These are phyloP conservation scores for Fusarium floridanum DNA, from an alignment of 2,329 filamentous ascomycete genomes.

Conservation along the genomic window DNA sequence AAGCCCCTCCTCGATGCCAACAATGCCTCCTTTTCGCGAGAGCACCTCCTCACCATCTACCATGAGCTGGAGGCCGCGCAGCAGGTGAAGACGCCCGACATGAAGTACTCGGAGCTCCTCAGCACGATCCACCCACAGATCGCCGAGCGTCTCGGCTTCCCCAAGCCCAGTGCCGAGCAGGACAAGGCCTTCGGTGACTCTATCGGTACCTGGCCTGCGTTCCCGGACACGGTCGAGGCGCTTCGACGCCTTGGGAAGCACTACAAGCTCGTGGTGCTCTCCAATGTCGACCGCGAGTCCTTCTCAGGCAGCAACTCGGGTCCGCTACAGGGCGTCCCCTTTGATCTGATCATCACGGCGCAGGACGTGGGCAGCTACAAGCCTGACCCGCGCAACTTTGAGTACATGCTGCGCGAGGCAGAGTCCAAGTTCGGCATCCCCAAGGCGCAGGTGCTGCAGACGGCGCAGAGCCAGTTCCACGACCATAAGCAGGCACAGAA, in stretches of 20 bases:
- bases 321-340: constrained; percentile 61
- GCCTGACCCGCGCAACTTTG: constrained; percentile 74
- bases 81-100: constrained; percentile 66
- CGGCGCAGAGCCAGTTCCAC: constrained; percentile 77
- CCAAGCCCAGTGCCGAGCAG: constrained; percentile 53
- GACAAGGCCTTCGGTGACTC: constrained; percentile 64
- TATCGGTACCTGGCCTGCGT: constrained; percentile 69
- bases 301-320: constrained; percentile 61
- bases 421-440: constrained; percentile 66
- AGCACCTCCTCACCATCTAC: constrained; percentile 57
- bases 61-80: constrained; percentile 63
- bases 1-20: constrained; percentile 59
- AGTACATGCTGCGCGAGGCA: constrained; percentile 70
- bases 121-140: constrained; percentile 60
- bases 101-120: constrained; percentile 73
- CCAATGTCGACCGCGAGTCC: constrained; percentile 68
- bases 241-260: constrained; percentile 61
- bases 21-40: constrained; percentile 47
- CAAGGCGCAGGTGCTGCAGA: constrained; percentile 70
- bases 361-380: constrained; percentile 81
- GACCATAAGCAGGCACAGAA: constrained; percentile 76
- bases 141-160: constrained; percentile 57
- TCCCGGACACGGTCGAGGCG: constrained; percentile 69
- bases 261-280: constrained; percentile 71
- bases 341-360: constrained; percentile 76